Conservation (phyloP, 805 yeast species). For the Metschnikowia orientalis region DNA sequence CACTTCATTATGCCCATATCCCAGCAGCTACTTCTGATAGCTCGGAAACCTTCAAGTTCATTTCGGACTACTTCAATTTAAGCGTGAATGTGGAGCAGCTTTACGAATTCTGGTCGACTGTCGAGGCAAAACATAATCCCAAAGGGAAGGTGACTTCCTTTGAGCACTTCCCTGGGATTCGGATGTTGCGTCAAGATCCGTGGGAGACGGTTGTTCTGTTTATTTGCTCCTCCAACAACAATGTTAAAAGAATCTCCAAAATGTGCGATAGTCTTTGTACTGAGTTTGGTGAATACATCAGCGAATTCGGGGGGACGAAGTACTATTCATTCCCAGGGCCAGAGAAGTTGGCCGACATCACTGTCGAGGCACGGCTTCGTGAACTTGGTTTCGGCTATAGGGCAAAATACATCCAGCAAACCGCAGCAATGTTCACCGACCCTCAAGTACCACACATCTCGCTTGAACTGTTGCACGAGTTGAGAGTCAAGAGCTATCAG, state of each 20-base stretch:
- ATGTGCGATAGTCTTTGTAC: constrained; percentile 81
- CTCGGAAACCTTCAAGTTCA: constrained; percentile 32
- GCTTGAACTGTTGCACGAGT: constrained; percentile 33
- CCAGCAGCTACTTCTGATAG: constrained; percentile 17
- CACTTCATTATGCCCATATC: constrained; percentile 51
- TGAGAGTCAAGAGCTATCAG: constrained; percentile 45
- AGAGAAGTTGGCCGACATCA: constrained; percentile 33
- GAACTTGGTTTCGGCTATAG: constrained; percentile 79
- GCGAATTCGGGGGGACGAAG: constrained; percentile 46
- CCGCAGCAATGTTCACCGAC: constrained; percentile 55
- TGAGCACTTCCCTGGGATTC: constrained; percentile 55
- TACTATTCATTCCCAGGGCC: constrained; percentile 78
- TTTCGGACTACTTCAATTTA: constrained; percentile 69
- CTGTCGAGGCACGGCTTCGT: constrained; percentile 41
- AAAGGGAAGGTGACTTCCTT: constrained; percentile 30
- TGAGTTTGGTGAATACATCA: constrained; percentile 62
- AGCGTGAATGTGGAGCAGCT: constrained; percentile 49
- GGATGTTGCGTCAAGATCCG: constrained; percentile 90
- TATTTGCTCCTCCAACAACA: constrained; percentile 94
- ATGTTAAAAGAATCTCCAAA: constrained; percentile 85
- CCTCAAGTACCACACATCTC: constrained; percentile 35
- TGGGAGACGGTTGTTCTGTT: constrained; percentile 93
- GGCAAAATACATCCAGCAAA: constrained; percentile 78
- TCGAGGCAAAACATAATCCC: constrained; percentile 47
- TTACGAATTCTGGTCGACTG: constrained; percentile 56